A percentile compares a stretch with the other conserved stretches of the same genome.
Evolutionary conservation across 192 early-diverging fungal species (phyloP).

Genomic region (Glomus cerebriforme): DNA sequence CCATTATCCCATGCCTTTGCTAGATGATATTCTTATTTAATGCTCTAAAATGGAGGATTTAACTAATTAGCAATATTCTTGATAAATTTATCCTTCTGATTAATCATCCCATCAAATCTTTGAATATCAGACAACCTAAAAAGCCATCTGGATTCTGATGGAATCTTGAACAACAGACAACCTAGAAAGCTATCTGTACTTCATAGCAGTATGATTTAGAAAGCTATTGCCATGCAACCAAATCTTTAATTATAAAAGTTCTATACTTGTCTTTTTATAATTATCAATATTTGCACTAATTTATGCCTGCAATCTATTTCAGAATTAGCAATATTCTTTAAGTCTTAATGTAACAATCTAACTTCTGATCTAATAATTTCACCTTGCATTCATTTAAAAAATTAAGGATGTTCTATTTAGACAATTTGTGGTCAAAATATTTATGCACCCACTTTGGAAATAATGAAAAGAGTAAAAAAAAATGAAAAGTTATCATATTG

Average conservation of each 20-base stretch:
- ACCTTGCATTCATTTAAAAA: conserved; percentile 27
- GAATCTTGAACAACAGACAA: conserved; percentile 11
- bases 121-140: conserved; percentile 10
- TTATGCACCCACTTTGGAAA: background rate
- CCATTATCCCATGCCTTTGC: conserved; percentile 17
- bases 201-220: background rate
- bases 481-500: too few relatives aligned
- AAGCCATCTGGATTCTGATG: too few relatives aligned
- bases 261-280: conserved; percentile 14
- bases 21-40: background rate
- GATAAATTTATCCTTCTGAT: background rate
- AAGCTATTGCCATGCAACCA: background rate
- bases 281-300: conserved; percentile 6
- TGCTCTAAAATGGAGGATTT: background rate
- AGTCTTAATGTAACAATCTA: background rate
- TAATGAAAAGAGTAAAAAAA: conserved; percentile 42
- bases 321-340: background rate
- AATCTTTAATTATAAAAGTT: background rate
- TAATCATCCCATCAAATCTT: conserved; percentile 19
- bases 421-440: conserved; percentile 17
- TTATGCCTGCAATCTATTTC: conserved; percentile 2
- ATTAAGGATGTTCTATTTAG: conserved; percentile 18
- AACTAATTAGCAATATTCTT: conserved; percentile 3
- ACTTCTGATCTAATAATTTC: background rate
- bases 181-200: too few relatives aligned